Percentiles rank a stretch among this genome's conserved stretches.
Conservation (phyloP, 805 yeast species). For the Naumovozyma baii region DNA sequence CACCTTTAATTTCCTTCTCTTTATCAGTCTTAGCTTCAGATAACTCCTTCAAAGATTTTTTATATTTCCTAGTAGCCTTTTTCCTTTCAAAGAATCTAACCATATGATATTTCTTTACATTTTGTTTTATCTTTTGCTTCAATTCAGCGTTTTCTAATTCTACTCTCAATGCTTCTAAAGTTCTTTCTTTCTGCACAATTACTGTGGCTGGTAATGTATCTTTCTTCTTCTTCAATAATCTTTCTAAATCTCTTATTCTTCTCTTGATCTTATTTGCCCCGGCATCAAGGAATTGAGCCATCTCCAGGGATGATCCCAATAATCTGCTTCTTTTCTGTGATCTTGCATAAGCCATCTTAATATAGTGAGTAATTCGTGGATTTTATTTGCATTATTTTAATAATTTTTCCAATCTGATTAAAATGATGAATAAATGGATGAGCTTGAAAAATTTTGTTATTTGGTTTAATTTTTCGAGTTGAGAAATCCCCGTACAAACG, state of each 20-base stretch:
- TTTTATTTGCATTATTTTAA: too few relatives aligned
- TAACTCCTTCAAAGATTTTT: constrained; percentile 33
- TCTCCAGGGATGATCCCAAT: constrained; percentile 27
- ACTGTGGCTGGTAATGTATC: constrained; percentile 55
- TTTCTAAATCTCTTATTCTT: constrained; percentile 76
- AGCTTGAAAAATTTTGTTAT: neutral
- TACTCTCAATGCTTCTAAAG: constrained; percentile 50
- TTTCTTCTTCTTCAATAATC: constrained; percentile 47
- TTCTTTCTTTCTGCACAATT: constrained; percentile 64
- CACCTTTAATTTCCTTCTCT: constrained; percentile 16
- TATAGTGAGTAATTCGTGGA: too few relatives aligned
- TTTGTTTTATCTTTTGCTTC: constrained; percentile 38
- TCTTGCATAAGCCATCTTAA: constrained; percentile 4
- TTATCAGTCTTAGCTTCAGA: constrained; percentile 18
- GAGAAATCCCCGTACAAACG: neutral
- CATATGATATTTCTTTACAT: constrained; percentile 78
- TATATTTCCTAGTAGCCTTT: constrained; percentile 68
- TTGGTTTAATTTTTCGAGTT: neutral
- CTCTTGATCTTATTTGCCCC: constrained; percentile 56
- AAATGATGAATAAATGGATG: neutral
- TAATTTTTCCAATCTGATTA: too few relatives aligned
- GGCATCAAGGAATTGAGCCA: constrained; percentile 30
- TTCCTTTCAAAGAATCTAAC: constrained; percentile 84
- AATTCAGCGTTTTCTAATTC: constrained; percentile 45
- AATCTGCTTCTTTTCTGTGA: constrained; percentile 9